phyloP scores from a whole-genome alignment of 805 yeast genomes.

The Pichia cabralensis region DNA sequence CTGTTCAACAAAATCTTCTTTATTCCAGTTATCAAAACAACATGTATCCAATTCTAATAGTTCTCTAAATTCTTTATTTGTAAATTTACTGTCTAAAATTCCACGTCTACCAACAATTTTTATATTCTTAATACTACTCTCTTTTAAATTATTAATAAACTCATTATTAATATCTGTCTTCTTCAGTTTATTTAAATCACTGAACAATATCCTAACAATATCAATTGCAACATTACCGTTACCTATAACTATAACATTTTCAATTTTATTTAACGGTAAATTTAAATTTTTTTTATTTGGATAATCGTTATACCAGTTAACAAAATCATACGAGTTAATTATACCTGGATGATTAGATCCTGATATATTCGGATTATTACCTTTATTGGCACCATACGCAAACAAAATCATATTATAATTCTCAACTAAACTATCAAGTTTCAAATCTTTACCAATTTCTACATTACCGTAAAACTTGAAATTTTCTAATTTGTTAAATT shows the following conservation, averaged over 20 bases:
- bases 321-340: conserved; percentile 73
- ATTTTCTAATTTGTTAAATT: conserved; percentile 9
- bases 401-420: conserved; percentile 66
- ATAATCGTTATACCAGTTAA: conserved; percentile 93
- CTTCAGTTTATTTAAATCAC: conserved; percentile 41
- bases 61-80: conserved; percentile 88
- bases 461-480: conserved; percentile 66
- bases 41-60: conserved; percentile 52
- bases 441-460: conserved; percentile 31
- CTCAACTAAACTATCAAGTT: conserved; percentile 36
- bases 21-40: conserved; percentile 37
- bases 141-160: conserved; percentile 46
- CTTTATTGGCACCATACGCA: conserved; percentile 73
- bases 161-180: conserved; percentile 61
- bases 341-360: conserved; percentile 59
- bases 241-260: conserved; percentile 75
- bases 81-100: conserved; percentile 73
- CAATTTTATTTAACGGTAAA: conserved; percentile 53
- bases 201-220: conserved; percentile 68
- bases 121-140: conserved; percentile 51
- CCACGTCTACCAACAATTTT: conserved; percentile 83
- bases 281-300: conserved; percentile 44
- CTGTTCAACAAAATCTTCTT: conserved; percentile 26
- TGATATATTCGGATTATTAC: conserved; percentile 26
- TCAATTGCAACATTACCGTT: conserved; percentile 96